phyloP scores from a whole-genome alignment of 1,284 basidiomycete species.

The Earliella scabrosa region DNA sequence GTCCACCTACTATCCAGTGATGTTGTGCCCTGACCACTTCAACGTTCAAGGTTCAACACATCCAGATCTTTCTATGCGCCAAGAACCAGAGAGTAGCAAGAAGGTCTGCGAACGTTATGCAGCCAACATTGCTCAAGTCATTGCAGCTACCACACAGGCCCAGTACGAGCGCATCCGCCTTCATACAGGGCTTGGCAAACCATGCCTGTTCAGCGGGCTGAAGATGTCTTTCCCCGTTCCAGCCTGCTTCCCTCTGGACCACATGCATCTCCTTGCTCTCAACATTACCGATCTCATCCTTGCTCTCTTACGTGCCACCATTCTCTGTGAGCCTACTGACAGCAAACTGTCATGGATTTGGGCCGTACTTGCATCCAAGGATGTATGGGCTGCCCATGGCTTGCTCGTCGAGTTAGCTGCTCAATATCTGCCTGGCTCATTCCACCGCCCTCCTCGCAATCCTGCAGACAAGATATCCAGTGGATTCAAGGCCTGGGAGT shows the following conservation, averaged over 20 bases:
- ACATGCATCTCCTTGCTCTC: constrained; percentile 41
- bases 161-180: not conserved
- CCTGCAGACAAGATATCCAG: constrained; percentile 33
- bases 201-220: constrained; percentile 4
- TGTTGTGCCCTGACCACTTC: not conserved
- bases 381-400: constrained; percentile 40
- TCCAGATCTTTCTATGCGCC: not conserved
- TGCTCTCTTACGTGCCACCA: constrained; percentile 35
- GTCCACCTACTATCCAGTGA: constrained; percentile 37
- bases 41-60: not conserved
- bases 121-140: not conserved
- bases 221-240: constrained; percentile 28
- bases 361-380: constrained; percentile 28
- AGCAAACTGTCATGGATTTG: constrained; percentile 36
- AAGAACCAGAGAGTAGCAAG: not conserved
- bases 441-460: constrained; percentile 32
- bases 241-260: constrained; percentile 33
- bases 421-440: constrained; percentile 29
- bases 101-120: not conserved
- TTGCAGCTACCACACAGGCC: constrained; percentile 32
- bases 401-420: constrained; percentile 19
- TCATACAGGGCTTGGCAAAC: not conserved
- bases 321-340: constrained; percentile 30
- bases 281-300: constrained; percentile 37
- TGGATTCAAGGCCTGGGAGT: constrained; percentile 38